Conservation (phyloP, 805 yeast genomes). For the Starmera caribaea region DNA sequence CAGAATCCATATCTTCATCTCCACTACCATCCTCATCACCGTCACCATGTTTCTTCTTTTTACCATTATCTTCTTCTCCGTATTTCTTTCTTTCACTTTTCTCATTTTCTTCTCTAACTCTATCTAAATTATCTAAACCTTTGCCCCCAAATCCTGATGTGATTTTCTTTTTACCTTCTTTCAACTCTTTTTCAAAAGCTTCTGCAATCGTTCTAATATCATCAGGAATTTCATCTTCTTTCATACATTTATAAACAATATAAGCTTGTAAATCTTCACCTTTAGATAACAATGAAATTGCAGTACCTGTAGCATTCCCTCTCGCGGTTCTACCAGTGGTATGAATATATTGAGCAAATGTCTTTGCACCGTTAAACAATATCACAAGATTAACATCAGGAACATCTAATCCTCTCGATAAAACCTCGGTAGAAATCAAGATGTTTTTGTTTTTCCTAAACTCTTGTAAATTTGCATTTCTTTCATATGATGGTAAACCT, state of each 20-base stretch:
- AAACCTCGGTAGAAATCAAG: slow-evolving; percentile 84
- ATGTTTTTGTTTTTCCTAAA: slow-evolving; percentile 53
- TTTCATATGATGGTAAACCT: slow-evolving; percentile 79
- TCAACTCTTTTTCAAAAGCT: slow-evolving; percentile 49
- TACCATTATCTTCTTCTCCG: slow-evolving; percentile 29
- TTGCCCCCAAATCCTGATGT: slow-evolving; percentile 88
- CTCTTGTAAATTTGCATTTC: slow-evolving; percentile 63
- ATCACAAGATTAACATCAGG: slow-evolving; percentile 72
- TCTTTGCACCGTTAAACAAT: slow-evolving; percentile 75
- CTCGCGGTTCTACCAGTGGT: slow-evolving; percentile 95
- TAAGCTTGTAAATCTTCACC: slow-evolving; percentile 63
- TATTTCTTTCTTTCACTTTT: slow-evolving; percentile 39
- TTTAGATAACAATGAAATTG: slow-evolving; percentile 61
- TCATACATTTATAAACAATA: slow-evolving; percentile 34
- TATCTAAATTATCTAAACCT: slow-evolving; percentile 74
- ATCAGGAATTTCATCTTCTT: slow-evolving; percentile 45
- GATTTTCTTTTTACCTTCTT: slow-evolving; percentile 53
- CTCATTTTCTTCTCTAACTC: slow-evolving; percentile 41
- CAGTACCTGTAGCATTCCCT: slow-evolving; percentile 63
- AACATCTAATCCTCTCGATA: slow-evolving; percentile 95
- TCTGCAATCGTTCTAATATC: slow-evolving; percentile 41
- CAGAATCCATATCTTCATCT: slow-evolving; percentile 19
- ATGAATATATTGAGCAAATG: slow-evolving; percentile 92
- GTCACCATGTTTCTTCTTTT: slow-evolving; percentile 2
- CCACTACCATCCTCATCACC: slow-evolving; percentile 11